phyloP scores from a whole-genome alignment of 1,284 basidiomycete genomes.

The Sporisorium reilianum region DNA sequence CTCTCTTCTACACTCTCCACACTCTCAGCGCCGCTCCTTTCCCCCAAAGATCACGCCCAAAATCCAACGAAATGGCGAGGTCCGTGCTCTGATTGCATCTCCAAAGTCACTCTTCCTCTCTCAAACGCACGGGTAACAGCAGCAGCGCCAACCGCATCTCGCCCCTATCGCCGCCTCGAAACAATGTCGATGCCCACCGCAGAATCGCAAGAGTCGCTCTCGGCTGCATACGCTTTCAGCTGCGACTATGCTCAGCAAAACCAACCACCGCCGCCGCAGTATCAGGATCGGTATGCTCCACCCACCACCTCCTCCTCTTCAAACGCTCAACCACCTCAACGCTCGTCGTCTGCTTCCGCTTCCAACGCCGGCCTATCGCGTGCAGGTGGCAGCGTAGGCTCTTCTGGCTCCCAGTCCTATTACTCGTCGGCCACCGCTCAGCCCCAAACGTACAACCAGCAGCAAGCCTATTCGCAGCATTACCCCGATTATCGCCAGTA shows the following conservation, averaged over 20 bases:
- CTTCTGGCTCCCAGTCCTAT: slow-evolving; percentile 46
- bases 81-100: slow-evolving; percentile 9
- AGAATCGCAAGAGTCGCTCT: slow-evolving; percentile 46
- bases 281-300: slow-evolving; percentile 13
- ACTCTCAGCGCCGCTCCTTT: too few species aligned
- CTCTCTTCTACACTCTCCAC: not conserved
- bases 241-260: slow-evolving; percentile 31
- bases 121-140: slow-evolving; percentile 1
- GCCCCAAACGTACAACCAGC: slow-evolving; percentile 16
- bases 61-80: slow-evolving; percentile 16
- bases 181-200: slow-evolving; percentile 38
- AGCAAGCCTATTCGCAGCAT: slow-evolving; percentile 23
- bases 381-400: slow-evolving; percentile 40
- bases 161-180: not conserved
- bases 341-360: slow-evolving; percentile 23
- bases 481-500: slow-evolving; percentile 19
- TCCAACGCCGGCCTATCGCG: slow-evolving; percentile 26
- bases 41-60: not conserved
- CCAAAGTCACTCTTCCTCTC: not conserved
- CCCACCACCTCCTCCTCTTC: slow-evolving; percentile 15
- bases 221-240: slow-evolving; percentile 42
- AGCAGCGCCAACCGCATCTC: not conserved
- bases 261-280: slow-evolving; percentile 15
- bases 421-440: slow-evolving; percentile 32
- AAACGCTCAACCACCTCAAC: slow-evolving; percentile 6